Conservation (phyloP, 2,329 filamentous ascomycete genomes). For the Colletotrichum camelliae region DNA sequence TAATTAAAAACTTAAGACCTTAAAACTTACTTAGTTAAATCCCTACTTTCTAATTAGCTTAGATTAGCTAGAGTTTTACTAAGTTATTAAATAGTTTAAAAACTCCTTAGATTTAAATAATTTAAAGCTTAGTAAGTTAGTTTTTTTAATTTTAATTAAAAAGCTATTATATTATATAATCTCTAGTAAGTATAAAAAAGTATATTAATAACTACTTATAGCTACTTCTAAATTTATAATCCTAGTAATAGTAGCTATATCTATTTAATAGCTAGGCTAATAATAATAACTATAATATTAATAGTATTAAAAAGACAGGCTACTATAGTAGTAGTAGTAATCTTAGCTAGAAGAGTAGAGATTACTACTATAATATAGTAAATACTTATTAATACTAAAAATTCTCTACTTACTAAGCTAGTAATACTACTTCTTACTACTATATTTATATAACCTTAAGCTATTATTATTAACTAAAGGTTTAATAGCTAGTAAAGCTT, state of each 20-base stretch:
- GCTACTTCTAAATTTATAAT: too few relatives aligned
- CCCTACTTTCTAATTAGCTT: too few relatives aligned
- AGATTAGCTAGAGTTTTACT: too few relatives aligned
- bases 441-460: too few relatives aligned
- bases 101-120: too few relatives aligned
- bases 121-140: too few relatives aligned
- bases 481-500: not conserved
- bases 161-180: not conserved
- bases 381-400: not conserved
- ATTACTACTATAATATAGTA: not conserved
- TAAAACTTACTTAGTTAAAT: too few relatives aligned
- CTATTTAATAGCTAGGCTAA: accelerated
- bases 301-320: not conserved
- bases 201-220: not conserved
- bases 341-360: not conserved
- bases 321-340: not conserved
- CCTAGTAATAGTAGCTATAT: not conserved
- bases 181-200: not conserved
- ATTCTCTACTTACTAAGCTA: too few relatives aligned
- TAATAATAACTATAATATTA: not conserved
- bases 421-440: too few relatives aligned
- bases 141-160: not conserved
- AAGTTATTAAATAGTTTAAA: too few relatives aligned
- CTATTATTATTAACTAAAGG: too few relatives aligned
- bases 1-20: too few relatives aligned